Base-by-base conservation (phyloP, 2,329 filamentous ascomycete species). In the Corinectria fuckeliana region DNA sequence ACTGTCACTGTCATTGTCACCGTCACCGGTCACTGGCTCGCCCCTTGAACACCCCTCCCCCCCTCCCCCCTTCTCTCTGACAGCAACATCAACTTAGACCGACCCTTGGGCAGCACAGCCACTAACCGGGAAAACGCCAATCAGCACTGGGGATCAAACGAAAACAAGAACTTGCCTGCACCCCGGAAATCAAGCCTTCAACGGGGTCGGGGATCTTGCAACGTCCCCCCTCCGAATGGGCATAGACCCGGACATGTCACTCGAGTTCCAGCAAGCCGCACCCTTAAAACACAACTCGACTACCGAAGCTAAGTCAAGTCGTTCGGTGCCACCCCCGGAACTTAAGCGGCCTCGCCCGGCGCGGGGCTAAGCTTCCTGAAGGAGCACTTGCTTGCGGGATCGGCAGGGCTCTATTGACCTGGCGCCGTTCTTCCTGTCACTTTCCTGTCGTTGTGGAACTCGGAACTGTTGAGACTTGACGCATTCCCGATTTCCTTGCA, bases 241-340 rank as follows among this genome's bases (percentile, higher is more conserved):
- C 45, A 58, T 58, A 58, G 56, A 34, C 25, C 36, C 56, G 56
- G 42, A 50, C 49, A 58, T 53, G 56, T 50, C 48, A 58, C 50
- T 48, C 50, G 53, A 44, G 42, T 36, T 58, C 34, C 36, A 42
- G 50, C 45, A 45, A 53, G 49, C 49, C 34, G 41, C 41, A 30
- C 32, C 42, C 34, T 52, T 44, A 55, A 36, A n/a, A 45, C 51
- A 55, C 21, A 44, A 45, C 30, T 45, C 20, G 54, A 30, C 25
- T 34, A 23, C 47, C 23, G 47, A 50, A 34, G 48, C 28, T 50
- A 49, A 30, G 50, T 53, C 50, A 49, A 30, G 50, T 53, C 50
- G 42, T 49, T 58, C 50, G 56, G 53, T 58, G 14, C 42, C 30
- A 23, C 10, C 50, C 30, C 26, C 26, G 23, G 36, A 45, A 41